phyloP scores from a whole-genome alignment of 768 basidiomycete genomes.

The Suillus alpinus region DNA sequence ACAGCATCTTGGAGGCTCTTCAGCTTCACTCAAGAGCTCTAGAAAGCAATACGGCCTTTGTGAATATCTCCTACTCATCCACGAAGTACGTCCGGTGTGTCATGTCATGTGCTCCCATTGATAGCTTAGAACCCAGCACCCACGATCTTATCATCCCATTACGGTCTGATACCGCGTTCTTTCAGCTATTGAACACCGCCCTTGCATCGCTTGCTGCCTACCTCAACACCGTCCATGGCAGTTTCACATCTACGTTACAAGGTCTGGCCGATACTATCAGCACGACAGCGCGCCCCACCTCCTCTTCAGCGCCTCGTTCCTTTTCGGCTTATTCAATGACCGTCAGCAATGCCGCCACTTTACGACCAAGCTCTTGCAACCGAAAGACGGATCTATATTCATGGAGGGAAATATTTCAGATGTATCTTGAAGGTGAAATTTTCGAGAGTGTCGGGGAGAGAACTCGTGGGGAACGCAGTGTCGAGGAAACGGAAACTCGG shows the following conservation, averaged over 20 bases:
- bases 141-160: slow-evolving; percentile 75
- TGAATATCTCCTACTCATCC: not conserved
- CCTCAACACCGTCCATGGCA: slow-evolving; percentile 46
- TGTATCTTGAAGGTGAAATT: slow-evolving; percentile 83
- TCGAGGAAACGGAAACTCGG: slow-evolving; percentile 68
- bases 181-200: slow-evolving; percentile 63
- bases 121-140: slow-evolving; percentile 3
- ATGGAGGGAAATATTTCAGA: slow-evolving; percentile 87
- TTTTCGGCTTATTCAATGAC: slow-evolving; percentile 34
- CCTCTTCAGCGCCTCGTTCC: slow-evolving; percentile 23
- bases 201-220: slow-evolving; percentile 54
- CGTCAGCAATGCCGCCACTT: slow-evolving; percentile 20
- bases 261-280: slow-evolving; percentile 43
- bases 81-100: not conserved
- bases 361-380: slow-evolving; percentile 37
- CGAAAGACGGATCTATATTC: slow-evolving; percentile 64
- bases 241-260: slow-evolving; percentile 47
- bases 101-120: not conserved
- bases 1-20: slow-evolving; percentile 12
- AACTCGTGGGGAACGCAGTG: slow-evolving; percentile 60
- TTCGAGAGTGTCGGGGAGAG: slow-evolving; percentile 74
- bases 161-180: slow-evolving; percentile 77
- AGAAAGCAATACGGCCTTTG: not conserved
- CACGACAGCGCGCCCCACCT: slow-evolving; percentile 30
- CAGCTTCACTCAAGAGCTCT: slow-evolving; percentile 1